phyloP scores from a whole-genome alignment of 768 basidiomycete genomes.

The Hemileccinum rubropunctum region DNA sequence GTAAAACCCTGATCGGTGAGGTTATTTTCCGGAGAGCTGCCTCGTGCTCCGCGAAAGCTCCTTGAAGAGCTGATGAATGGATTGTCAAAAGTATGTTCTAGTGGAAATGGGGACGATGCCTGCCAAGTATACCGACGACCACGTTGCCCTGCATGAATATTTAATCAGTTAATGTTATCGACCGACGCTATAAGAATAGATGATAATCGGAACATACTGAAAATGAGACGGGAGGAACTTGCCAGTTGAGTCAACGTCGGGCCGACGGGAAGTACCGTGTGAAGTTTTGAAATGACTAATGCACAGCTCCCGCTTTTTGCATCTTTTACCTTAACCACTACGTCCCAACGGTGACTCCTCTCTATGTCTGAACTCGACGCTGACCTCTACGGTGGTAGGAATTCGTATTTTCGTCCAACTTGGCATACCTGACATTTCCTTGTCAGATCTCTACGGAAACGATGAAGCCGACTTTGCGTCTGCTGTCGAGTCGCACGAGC shows the following conservation, averaged over 20 bases:
- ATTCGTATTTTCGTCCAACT: background rate
- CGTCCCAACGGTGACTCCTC: conserved; percentile 7
- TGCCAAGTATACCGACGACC: conserved; percentile 55
- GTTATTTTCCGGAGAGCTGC: conserved; percentile 59
- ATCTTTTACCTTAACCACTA: conserved; percentile 37
- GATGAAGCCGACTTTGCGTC: conserved; percentile 61
- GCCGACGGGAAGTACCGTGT: conserved; percentile 23
- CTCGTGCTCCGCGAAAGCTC: conserved; percentile 89
- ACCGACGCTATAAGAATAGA: background rate
- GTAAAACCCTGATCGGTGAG: conserved; percentile 41
- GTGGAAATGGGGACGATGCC: conserved; percentile 8
- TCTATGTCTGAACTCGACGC: conserved; percentile 81
- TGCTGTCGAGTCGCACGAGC: conserved; percentile 39
- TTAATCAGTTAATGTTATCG: background rate
- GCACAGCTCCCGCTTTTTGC: conserved; percentile 19
- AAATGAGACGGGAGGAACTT: background rate
- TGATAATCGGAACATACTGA: background rate
- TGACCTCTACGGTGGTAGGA: conserved; percentile 83
- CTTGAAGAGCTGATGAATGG: conserved; percentile 70
- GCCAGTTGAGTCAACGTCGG: background rate
- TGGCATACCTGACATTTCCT: background rate
- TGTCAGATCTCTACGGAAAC: conserved; percentile 63
- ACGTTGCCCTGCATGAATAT: conserved; percentile 14
- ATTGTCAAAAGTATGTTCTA: background rate
- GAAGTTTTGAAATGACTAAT: conserved; percentile 30